Percentiles rank a stretch among this genome's conserved stretches.
Evolutionary conservation across 1,139 yeast species (phyloP).

Genomic region (Candida glucosophila): DNA sequence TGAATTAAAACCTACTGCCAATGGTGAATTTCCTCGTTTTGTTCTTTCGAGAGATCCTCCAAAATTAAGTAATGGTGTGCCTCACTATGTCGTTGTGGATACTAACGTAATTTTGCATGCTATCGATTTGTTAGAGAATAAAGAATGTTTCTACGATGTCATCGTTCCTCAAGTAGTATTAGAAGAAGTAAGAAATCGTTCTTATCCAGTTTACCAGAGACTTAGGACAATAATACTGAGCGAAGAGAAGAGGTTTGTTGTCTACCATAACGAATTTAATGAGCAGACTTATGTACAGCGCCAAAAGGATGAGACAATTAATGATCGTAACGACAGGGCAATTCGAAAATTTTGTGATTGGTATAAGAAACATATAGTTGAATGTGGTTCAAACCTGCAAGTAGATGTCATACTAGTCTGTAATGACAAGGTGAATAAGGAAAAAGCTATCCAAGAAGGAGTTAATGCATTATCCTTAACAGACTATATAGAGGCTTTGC

Average conservation of each 20-base stretch:
- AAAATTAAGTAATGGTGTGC: constrained; percentile 20
- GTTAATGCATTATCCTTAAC: constrained; percentile 48
- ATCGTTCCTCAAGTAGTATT: constrained; percentile 89
- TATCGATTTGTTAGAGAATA: constrained; percentile 79
- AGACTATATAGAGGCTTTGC: constrained; percentile 63
- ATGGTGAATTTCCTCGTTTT: constrained; percentile 43
- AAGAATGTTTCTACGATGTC: constrained; percentile 75
- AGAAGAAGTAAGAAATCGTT: constrained; percentile 85
- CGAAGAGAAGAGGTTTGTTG: constrained; percentile 78
- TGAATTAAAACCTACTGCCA: constrained; percentile 46
- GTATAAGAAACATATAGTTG: constrained; percentile 58
- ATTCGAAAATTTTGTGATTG: constrained; percentile 69
- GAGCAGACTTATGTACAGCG: constrained; percentile 63
- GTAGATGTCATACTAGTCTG: constrained; percentile 61
- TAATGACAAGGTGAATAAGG: constrained; percentile 65
- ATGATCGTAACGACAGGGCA: constrained; percentile 89
- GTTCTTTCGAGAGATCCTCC: constrained; percentile 45
- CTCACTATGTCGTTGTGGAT: constrained; percentile 78
- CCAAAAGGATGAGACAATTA: constrained; percentile 60
- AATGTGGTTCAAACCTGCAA: constrained; percentile 18
- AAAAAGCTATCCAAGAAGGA: constrained; percentile 47
- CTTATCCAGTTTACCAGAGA: constrained; percentile 83
- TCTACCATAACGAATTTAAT: constrained; percentile 88
- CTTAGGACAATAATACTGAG: constrained; percentile 68
- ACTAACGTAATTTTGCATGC: constrained; percentile 86